Base-by-base conservation (phyloP, 163 green algal species). In the Chloroidium sp. region DNA sequence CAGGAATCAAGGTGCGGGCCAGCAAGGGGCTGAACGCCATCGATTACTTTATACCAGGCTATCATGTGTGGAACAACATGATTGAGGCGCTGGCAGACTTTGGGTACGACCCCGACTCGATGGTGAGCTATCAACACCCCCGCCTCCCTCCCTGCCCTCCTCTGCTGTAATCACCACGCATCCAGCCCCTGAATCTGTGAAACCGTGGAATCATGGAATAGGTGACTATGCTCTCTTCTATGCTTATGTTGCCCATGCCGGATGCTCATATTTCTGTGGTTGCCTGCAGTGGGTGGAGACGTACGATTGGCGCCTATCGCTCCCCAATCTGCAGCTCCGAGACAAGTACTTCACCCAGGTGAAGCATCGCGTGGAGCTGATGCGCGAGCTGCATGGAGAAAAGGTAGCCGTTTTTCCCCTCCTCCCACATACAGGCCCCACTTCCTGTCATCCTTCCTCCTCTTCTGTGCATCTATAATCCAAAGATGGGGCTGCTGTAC, bases 291-390 rank as follows among this genome's bases (percentile, higher is more conserved):
- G 80, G 59, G 84, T 87, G 36, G 83, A 90, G 81, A 84, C 90
- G 36, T 97, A 94, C 80, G 93, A 97, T 82, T 97, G 93, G 93
- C 86, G 93, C n/a, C 88, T 97, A 80, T 82, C 87, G 3, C 81
- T 93, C 36, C 84, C 86, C 2, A 77, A 90, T 60, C 84, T 95
- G 84, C 85, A 97, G 82, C 72, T 82, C 58, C 84, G 92, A 0
- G 93, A 97, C 83, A 86, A 86, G 67, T 97, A 90, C 83, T 94
- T 95, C 83, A 92, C 89, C 8, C 87, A 89, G 6, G 76, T 96
- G 3, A 91, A 88, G 62, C 61, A 13, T 13, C 60, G 62, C 61
- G 87, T 92, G 59, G 89, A 92, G 76, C n/a, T 76, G 1, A 61
- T 83, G 8, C 57, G 78, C 68, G 61, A 81, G 77, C 67, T 86